phyloP scores from a whole-genome alignment of 352 stramenopile genomes.

The Phytophthora hybrid region DNA sequence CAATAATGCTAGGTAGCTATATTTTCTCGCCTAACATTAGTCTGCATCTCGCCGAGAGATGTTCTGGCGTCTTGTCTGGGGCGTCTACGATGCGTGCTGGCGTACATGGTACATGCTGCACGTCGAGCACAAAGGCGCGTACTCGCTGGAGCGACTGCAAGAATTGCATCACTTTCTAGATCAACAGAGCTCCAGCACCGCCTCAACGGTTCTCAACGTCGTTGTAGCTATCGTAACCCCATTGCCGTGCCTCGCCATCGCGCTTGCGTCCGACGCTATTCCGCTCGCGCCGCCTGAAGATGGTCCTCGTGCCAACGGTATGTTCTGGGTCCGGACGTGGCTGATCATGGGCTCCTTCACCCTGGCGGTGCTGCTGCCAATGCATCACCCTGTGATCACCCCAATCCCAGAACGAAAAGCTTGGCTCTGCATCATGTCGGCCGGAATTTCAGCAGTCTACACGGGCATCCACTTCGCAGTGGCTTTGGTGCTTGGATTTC shows the following conservation, averaged over 20 bases:
- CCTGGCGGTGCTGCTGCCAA: conserved; percentile 15
- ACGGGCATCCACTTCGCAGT: conserved; percentile 22
- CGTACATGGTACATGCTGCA: conserved; percentile 19
- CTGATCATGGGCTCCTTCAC: conserved; percentile 28
- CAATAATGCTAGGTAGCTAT: not conserved
- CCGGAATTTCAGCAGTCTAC: conserved; percentile 10
- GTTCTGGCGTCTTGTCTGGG: conserved; percentile 12
- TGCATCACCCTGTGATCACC: conserved; percentile 17
- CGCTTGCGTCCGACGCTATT: conserved; percentile 21
- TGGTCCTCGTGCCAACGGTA: conserved; percentile 17
- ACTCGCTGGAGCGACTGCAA: conserved; percentile 28
- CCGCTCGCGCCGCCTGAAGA: conserved; percentile 21
- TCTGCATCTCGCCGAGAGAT: not conserved
- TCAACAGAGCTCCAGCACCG: not conserved
- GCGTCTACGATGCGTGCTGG: conserved; percentile 15
- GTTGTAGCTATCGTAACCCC: conserved; percentile 11
- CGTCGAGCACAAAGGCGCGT: conserved; percentile 31
- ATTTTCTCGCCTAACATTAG: not conserved
- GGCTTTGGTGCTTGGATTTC: conserved; percentile 24
- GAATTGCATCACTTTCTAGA: conserved; percentile 20
- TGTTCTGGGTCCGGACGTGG: conserved; percentile 24
- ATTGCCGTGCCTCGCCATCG: conserved; percentile 27
- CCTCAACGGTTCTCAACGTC: conserved; percentile 7
- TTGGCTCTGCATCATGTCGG: conserved; percentile 17
- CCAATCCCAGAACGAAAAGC: conserved; percentile 12